phyloP scores from a whole-genome alignment of 169 alveolate species.

The Plasmodium gonderi region DNA sequence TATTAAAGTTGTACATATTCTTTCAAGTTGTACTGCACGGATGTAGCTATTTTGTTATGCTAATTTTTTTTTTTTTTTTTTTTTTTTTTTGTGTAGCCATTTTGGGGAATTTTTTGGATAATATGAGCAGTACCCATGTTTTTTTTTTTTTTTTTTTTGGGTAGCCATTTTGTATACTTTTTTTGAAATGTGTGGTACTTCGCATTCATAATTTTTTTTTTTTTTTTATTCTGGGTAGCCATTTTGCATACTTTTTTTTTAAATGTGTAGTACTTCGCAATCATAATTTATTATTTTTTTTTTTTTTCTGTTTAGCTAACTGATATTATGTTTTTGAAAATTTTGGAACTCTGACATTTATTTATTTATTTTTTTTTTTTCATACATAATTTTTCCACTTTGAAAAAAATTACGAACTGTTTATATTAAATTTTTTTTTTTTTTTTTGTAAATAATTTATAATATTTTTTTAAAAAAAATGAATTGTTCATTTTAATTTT shows the following conservation, averaged over 20 bases:
- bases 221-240: not conserved
- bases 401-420: not conserved
- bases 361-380: no score
- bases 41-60: not conserved
- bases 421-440: not conserved
- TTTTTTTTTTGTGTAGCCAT: not conserved
- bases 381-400: no score
- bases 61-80: not conserved
- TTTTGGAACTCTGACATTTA: no score
- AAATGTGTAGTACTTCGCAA: no score
- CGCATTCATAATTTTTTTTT: not conserved
- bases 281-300: no score
- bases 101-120: not conserved
- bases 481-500: not conserved
- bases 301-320: no score
- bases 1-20: not conserved
- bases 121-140: not conserved
- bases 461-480: not conserved
- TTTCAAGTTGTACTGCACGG: not conserved
- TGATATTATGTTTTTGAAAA: no score
- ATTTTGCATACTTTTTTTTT: not conserved
- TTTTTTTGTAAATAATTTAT: not conserved
- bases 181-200: not conserved
- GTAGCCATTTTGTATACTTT: not conserved
- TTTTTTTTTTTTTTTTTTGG: not conserved